Base-by-base conservation (phyloP, 805 yeast genomes). In the Saitoella complicata region DNA sequence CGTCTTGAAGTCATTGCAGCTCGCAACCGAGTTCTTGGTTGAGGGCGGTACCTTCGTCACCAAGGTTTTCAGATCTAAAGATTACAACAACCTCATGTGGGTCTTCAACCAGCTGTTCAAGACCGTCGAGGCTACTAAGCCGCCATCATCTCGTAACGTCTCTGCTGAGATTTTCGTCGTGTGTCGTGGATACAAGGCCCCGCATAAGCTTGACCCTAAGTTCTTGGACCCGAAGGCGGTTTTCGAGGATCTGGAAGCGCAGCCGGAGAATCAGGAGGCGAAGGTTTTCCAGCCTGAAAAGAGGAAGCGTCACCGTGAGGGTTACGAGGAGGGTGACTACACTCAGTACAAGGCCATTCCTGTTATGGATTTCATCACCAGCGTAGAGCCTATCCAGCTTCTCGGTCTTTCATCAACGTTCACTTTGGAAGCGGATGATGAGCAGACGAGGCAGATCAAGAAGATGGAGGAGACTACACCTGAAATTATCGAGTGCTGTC, bases 91-190 rank as follows among this genome's bases (percentile, higher is more conserved):
- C 61, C 72, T 91, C 53, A 73, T 91, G 73, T 91, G 99, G 99
- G 94, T 88, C 4, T 88, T 91, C 67, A 86, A 85, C 58, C 98
- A 91, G 63, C 69, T 91, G 46, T 91, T 91, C 58, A 95, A 86
- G 44, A 87, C 81, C 58, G 97, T 91, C 44, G 97, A 91, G 63
- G 99, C 99, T 12, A 91, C 99, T 0, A 91, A 91, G 59, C 99
- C 99, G 6, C 97, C 99, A 6, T 87, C 97, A 6, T 86, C 96
- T 36, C 87, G 99, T 78, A 86, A 85, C 63, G 99, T 91, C 33
- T 88, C 97, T 59, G 99, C 99, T 2, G 99, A 91, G 70, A 91
- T 91, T 57, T 91, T 91, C 59, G 98, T 91, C 40, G 96, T 87
- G 35, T 91, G 99, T 65, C 78, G 78, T 61, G 93, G 93, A 8